Evolutionary conservation across 2,329 filamentous ascomycete species (phyloP).

Genomic region (Pseudogymnoascus pannorum): DNA sequence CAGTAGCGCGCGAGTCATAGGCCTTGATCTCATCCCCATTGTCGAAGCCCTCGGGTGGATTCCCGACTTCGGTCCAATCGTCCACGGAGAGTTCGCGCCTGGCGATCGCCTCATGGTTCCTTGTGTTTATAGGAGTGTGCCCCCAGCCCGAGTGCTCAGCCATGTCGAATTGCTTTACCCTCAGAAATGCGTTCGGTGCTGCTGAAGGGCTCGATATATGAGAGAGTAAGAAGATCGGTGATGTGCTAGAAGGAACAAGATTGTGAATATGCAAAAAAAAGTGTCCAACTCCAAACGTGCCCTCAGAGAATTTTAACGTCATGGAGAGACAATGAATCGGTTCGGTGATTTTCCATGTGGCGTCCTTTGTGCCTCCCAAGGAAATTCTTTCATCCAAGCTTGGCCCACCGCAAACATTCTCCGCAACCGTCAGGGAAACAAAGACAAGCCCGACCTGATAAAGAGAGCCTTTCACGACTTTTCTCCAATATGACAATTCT

Average conservation of each 20-base stretch:
- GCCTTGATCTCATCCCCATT: neutral
- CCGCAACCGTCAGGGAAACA: neutral
- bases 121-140: neutral
- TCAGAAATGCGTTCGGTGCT: neutral
- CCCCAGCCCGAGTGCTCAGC: neutral
- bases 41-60: neutral
- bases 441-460: neutral
- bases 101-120: neutral
- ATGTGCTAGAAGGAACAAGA: neutral
- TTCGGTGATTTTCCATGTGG: neutral
- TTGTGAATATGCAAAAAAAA: neutral
- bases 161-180: neutral
- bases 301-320: neutral
- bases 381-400: neutral
- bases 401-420: neutral
- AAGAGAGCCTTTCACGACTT: neutral
- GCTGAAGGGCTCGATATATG: neutral
- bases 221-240: neutral
- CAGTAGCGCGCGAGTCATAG: neutral
- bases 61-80: neutral
- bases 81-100: neutral
- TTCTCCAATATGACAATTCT: neutral
- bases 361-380: neutral
- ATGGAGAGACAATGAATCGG: neutral
- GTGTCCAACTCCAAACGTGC: neutral